phyloP scores from a whole-genome alignment of 2,329 filamentous ascomycete species.

The Sarocladium strictum region DNA sequence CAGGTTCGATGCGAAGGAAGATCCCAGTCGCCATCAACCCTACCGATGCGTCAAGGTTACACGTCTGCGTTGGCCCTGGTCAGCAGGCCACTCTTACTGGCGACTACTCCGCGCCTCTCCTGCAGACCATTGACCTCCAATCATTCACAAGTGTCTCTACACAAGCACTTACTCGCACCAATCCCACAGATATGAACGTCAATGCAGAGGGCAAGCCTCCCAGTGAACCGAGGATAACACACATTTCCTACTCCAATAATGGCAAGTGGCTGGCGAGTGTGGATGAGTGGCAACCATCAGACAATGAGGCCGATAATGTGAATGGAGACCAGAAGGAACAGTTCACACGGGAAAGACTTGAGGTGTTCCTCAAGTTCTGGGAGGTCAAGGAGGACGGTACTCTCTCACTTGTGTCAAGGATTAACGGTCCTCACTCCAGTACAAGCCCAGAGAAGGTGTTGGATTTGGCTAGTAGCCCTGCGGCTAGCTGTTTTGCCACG shows the following conservation, averaged over 20 bases:
- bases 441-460: conserved; percentile 55
- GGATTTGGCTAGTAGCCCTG: conserved; percentile 66
- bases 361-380: conserved; percentile 92
- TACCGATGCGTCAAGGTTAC: conserved; percentile 53
- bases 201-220: conserved; percentile 67
- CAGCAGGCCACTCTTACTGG: conserved; percentile 50
- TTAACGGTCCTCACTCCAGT: conserved; percentile 74
- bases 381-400: conserved; percentile 50
- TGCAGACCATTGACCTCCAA: conserved; percentile 85
- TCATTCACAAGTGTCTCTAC: conserved; percentile 72
- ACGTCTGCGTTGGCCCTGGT: conserved; percentile 61
- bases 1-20: conserved; percentile 37
- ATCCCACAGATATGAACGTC: conserved; percentile 74
- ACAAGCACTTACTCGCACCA: conserved; percentile 84
- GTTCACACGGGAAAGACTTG: conserved; percentile 49
- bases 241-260: conserved; percentile 70
- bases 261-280: conserved; percentile 87
- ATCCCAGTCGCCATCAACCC: conserved; percentile 61
- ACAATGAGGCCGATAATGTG: conserved; percentile 54
- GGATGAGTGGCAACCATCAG: conserved; percentile 80
- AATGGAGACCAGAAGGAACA: conserved; percentile 31
- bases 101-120: conserved; percentile 46
- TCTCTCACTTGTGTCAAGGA: conserved; percentile 74
- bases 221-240: conserved; percentile 69
- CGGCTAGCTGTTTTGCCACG: conserved; percentile 69